phyloP scores from a whole-genome alignment of 176 grass and related monocot species.

The Aegilops longissima region DNA sequence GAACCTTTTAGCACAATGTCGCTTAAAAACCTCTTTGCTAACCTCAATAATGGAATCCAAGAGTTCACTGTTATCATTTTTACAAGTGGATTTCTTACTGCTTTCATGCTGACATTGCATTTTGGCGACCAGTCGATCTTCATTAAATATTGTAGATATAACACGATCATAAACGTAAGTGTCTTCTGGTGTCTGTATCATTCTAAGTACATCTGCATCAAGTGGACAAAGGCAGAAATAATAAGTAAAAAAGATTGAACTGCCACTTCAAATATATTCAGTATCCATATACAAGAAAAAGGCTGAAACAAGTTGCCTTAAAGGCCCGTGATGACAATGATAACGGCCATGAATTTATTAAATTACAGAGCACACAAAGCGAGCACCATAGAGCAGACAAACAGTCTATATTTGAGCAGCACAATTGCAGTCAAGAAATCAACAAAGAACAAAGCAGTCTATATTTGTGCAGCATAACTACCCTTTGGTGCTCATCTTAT shows the following conservation, averaged over 20 bases:
- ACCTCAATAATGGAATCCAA: conserved; percentile 73
- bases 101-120: conserved; percentile 58
- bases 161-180: conserved; percentile 92
- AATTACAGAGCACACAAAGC: not conserved
- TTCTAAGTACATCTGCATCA: conserved; percentile 87
- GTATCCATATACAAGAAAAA: conserved; percentile 9
- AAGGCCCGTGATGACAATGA: not conserved
- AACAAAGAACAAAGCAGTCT: not conserved
- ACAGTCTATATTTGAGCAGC: not conserved
- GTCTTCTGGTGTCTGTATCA: conserved; percentile 87
- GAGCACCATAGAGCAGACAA: conserved; percentile 4
- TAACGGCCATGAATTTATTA: not conserved
- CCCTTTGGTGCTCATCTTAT: not conserved
- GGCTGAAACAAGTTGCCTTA: not conserved
- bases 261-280: conserved; percentile 19
- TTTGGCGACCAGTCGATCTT: conserved; percentile 68
- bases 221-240: conserved; percentile 31
- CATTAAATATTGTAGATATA: conserved; percentile 90
- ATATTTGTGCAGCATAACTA: not conserved
- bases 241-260: conserved; percentile 21
- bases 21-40: conserved; percentile 93
- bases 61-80: conserved; percentile 71
- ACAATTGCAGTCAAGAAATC: conserved; percentile 13
- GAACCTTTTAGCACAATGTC: conserved; percentile 92
- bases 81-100: conserved; percentile 47